Evolutionary conservation across 1,139 yeast species (phyloP), one percentile per base, ranked within the genome.

Genomic region (Kodamaea alishanica): DNA sequence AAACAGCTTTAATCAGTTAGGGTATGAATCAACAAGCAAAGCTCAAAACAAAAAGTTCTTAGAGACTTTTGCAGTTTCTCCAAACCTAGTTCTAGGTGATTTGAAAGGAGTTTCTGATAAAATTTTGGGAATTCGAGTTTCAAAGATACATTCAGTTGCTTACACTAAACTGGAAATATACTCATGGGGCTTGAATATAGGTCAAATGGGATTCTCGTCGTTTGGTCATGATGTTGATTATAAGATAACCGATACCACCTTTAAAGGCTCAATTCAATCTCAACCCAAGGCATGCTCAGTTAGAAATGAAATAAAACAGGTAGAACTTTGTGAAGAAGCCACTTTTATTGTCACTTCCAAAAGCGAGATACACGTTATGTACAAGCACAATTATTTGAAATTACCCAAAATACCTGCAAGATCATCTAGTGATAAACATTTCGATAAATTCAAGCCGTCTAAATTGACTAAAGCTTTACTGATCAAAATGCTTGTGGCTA

Each of bases 181-280:
- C 45, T 63, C 80, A 29, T 88, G 96, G 95, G 97, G 97, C 0
- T 63, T 84, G 26, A 86, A 88, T 55, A 64, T 80, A 25, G 97
- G 97, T 0, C 97, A 90, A 56, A 81, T 90, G 81, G 95, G 95
- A 1, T 69, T 78, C 33, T 43, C 60, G 6, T 31, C 55, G 3
- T 38, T 39, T 5, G 42, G 48, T 8, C 38, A 35, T 3, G 52
- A 52, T 24, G 39, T 56, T 8, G 68, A 65, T 10, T 56, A 61
- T 33, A 60, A 60, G 25, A 42, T 63, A 2, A 57, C 58, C 26
- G 63, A 61, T 33, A 52, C 56, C 1, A 43, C 55, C 5, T 54
- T 52, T 38, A 64, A 60, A 49, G 77, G 78, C 6, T 51, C 58
- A 27, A 38, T 64, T 1, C 68, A 66, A 40, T n/a, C 43, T 9